Base-by-base conservation (phyloP, 192 early-diverging fungal genomes). In the Entomortierella beljakovae region DNA sequence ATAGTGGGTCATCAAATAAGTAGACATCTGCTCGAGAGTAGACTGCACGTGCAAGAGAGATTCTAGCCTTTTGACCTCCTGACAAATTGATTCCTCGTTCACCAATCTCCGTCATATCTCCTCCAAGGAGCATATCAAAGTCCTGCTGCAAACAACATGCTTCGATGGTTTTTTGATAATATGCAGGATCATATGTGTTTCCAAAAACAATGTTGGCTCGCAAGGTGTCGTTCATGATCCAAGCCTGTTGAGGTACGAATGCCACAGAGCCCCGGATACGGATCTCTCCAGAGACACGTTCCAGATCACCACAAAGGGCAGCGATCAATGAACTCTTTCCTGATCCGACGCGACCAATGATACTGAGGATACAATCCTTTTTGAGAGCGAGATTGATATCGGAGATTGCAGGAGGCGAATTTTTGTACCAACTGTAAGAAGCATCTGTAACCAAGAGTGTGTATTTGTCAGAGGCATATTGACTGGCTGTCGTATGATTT, bases 121-220 rank as follows among this genome's bases (percentile, higher is more conserved):
- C 96, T 22, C 86, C 94, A 7, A 89, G 80, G 32, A 98, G 74
- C 29, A 96, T 93, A 16, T 88, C 90, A 26, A 99, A 83, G 85
- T 99, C 98, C 15, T 84, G 86, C 40, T 86, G 87, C 35, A 99
- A 82, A 29, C 92, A 91, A 82, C 98, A 99, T 2, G 93, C 94
- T 25, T 88, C 84, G 64, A 99, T 84, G 3, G 88, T 86, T 48
- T 82, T 81, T 50, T 68, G 64, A 32, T 77, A 77, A 50, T 51
- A 77, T 7, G 72, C 80, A 18, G 85, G 81, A 55, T 96, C 91
- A 71, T 84, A 96, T 1, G 84, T 75, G 61, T 88, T 84, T 6
- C 96, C 97, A 88, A 98, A 97, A 8, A 93, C 58, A 80, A 99
- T 93, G 80, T 99, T 99, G 40, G 95, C 93, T 37, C 94, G 88